Conservation (phyloP, 257 asterid genomes). For the Thymus mandschuricus region DNA sequence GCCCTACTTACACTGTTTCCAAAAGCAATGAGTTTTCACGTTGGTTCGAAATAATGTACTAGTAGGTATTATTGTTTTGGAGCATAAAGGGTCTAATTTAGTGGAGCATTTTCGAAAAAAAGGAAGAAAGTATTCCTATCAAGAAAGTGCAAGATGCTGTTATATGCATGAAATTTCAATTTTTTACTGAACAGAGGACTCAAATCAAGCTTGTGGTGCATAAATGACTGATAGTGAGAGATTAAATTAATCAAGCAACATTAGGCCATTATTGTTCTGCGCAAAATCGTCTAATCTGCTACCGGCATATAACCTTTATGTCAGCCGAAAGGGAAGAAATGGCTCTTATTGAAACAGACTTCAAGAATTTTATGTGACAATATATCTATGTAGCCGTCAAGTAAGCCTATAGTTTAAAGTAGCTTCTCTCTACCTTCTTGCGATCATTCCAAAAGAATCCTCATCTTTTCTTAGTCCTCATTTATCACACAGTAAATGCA, state of each 20-base stretch:
- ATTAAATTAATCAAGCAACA: constrained; percentile 19
- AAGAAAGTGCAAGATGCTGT: constrained; percentile 18
- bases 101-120: constrained; percentile 28
- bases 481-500: background rate
- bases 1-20: background rate
- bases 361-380: background rate
- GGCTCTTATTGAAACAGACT: background rate
- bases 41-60: constrained; percentile 8
- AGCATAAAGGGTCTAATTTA: constrained; percentile 19
- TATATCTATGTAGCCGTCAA: background rate
- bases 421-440: background rate
- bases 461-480: background rate
- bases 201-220: constrained; percentile 28
- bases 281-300: constrained; percentile 12
- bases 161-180: background rate
- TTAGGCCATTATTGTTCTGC: background rate
- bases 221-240: constrained; percentile 24
- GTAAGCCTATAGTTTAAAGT: background rate
- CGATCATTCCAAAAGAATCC: constrained; percentile 1
- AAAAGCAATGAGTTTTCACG: constrained; percentile 18
- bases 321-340: constrained; percentile 11
- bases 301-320: constrained; percentile 7
- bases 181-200: constrained; percentile 18
- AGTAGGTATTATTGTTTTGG: constrained; percentile 10
- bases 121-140: background rate